Percentiles rank a stretch among this genome's conserved stretches.
Evolutionary conservation across 2,329 filamentous ascomycete genomes (phyloP).

Genomic region (Cladophialophora yegresii): DNA sequence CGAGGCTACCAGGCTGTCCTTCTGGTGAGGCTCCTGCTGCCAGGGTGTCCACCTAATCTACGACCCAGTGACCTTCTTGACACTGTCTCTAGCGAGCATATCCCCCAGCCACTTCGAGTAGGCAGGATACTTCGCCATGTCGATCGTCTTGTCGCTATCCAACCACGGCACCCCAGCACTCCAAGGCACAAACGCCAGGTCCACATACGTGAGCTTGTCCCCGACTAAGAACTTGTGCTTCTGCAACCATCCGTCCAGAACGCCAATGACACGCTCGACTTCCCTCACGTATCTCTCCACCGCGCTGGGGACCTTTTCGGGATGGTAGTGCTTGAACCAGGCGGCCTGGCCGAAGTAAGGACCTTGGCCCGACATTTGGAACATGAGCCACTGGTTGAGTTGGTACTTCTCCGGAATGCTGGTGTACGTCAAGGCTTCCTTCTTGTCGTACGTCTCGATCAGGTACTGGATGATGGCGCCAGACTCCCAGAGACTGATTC

Average conservation of each 20-base stretch:
- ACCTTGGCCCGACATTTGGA: constrained; percentile 51
- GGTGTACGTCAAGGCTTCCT: constrained; percentile 43
- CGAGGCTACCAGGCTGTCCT: too few species aligned
- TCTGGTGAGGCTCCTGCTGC: not conserved
- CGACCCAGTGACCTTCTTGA: not conserved
- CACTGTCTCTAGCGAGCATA: constrained; percentile 1
- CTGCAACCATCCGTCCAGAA: constrained; percentile 48
- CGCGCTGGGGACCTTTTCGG: constrained; percentile 48
- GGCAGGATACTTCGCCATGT: constrained; percentile 1
- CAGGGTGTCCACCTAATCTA: not conserved
- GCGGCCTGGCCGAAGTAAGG: constrained; percentile 53
- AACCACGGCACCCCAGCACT: not conserved
- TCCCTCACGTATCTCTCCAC: constrained; percentile 52
- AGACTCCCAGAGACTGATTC: constrained; percentile 49
- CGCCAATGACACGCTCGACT: constrained; percentile 48
- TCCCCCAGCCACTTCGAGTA: constrained; percentile 5
- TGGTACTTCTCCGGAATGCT: constrained; percentile 43
- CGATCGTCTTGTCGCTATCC: not conserved
- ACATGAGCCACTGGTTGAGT: constrained; percentile 51
- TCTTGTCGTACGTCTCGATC: constrained; percentile 50
- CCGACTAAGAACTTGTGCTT: constrained; percentile 43
- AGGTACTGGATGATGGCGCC: constrained; percentile 52
- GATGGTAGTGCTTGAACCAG: constrained; percentile 49
- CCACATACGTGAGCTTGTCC: constrained; percentile 36
- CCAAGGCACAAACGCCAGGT: constrained; percentile 6